Evolutionary conservation across 2,329 filamentous ascomycete species (phyloP), one percentile per base, ranked within the genome.

Genomic region (Cercospora zeae-maydis): DNA sequence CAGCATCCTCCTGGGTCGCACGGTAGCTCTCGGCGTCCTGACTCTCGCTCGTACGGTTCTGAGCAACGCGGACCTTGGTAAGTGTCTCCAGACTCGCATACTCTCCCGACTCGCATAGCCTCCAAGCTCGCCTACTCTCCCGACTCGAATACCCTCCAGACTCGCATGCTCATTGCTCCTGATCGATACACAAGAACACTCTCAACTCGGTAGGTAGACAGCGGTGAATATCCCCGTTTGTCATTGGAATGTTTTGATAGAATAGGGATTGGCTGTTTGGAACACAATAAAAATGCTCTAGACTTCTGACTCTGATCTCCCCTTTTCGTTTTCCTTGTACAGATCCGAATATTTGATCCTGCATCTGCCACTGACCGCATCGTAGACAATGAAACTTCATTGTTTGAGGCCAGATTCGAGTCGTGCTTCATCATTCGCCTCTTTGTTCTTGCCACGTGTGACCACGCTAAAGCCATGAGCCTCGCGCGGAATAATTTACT

Each of bases 401-500:
- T 55, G 31, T 36, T 6, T 0, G 36, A 13, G 11, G 1, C 9
- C 52, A 37, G 2, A 19, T 5, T 39, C 10, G n/a, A 45, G 11
- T 27, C 14, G 16, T 45, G 39, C 2, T 11, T 49, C 42, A 49
- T 49, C 21, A 49, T 49, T 4, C 42, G 1, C 4, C 3, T 47
- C 55, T 45, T 58, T 58, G 34, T 47, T 9, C 14, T 21, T 58
- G 36, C 55, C 55, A 58, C 55, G 37, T 24, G 27, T 10, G n/a
- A 21, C 19, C 39, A 34, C 39, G 55, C 42, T 27, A 7, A 2
- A 19, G 8, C 16, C 3, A 24, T 19, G 19, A 34, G 37, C 2
- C 16, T n/a, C 30, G 19, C n/a, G n/a, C 37, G 37, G 13, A 27
- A 49, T 49, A 27, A 1, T 24, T 27, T 24, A 11, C 21, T 30